phyloP scores from a whole-genome alignment of 1,284 basidiomycete genomes.

The Phlebopus sp. region DNA sequence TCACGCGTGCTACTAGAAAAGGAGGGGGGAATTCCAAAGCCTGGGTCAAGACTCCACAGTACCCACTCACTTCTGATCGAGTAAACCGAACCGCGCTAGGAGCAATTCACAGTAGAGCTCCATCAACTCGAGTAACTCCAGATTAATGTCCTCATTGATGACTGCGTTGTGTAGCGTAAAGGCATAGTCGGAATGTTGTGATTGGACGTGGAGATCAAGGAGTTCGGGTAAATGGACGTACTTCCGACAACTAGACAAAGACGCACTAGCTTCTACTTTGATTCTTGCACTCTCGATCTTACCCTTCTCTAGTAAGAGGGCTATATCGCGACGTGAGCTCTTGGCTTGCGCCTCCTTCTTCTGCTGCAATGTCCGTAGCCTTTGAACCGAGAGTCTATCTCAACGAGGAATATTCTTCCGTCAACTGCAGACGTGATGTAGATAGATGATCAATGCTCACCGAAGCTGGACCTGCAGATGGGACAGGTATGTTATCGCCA shows the following conservation, averaged over 20 bases:
- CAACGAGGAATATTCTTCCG: conserved; percentile 4
- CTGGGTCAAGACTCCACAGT: not conserved
- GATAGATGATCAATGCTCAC: conserved; percentile 35
- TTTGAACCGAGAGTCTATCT: conserved; percentile 84
- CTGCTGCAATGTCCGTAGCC: conserved; percentile 85
- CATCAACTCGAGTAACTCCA: conserved; percentile 87
- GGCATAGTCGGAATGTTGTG: not conserved
- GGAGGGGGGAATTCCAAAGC: conserved; percentile 4
- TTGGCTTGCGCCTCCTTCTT: conserved; percentile 95
- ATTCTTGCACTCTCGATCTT: conserved; percentile 83
- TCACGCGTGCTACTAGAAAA: conserved; percentile 59
- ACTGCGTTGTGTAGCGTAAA: conserved; percentile 40
- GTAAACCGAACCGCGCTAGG: conserved; percentile 87
- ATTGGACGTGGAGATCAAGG: conserved; percentile 7
- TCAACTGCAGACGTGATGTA: not conserved
- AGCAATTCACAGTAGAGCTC: conserved; percentile 93
- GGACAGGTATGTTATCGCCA: conserved; percentile 7
- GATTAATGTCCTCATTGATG: conserved; percentile 82
- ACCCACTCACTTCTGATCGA: conserved; percentile 74
- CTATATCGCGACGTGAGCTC: conserved; percentile 74
- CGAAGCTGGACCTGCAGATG: conserved; percentile 65
- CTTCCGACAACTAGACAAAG: not conserved
- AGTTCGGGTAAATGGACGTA: conserved; percentile 1
- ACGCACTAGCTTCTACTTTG: conserved; percentile 77
- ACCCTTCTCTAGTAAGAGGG: conserved; percentile 71